Percentiles rank a stretch among this genome's conserved stretches.
These are phyloP conservation scores for Luffa acutangula DNA, from an alignment of 306 rosid genomes.

Conservation along the genomic window DNA sequence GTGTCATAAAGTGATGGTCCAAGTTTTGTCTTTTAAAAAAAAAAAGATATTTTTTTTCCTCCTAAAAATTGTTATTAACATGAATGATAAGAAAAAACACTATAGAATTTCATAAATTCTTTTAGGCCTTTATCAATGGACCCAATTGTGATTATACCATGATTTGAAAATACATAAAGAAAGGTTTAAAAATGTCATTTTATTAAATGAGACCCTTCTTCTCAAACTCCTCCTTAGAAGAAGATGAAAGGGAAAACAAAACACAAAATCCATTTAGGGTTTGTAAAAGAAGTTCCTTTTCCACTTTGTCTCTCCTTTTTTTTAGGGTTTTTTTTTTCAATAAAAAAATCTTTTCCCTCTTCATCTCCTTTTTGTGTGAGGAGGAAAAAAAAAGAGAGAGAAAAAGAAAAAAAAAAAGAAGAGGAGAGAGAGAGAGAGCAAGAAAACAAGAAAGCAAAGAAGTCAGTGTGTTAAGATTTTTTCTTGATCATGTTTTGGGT, in stretches of 20 bases:
- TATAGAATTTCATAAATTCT: neutral
- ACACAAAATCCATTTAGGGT: conserved; percentile 5
- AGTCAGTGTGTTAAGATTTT: conserved; percentile 33
- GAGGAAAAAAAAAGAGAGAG: neutral
- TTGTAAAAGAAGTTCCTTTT: neutral
- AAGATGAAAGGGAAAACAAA: conserved; percentile 5
- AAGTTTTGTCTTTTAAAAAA: neutral
- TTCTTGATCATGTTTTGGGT: conserved; percentile 77
- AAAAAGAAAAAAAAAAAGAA: neutral
- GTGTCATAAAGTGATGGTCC: neutral
- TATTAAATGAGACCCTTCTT: neutral
- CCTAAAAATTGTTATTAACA: neutral
- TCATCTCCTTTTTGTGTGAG: neutral
- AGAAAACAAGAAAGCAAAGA: conserved; percentile 61
- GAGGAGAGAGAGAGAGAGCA: conserved; percentile 23
- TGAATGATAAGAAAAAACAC: neutral
- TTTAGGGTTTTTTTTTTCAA: neutral
- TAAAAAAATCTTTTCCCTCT: neutral
- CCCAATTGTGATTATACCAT: neutral
- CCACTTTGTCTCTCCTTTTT: conserved; percentile 3
- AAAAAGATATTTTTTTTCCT: neutral
- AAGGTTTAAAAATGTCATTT: neutral
- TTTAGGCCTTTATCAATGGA: neutral
- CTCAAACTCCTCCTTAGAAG: neutral
- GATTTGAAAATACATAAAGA: neutral